Evolutionary conservation across 345 rosid genomes (phyloP), one percentile per base, ranked within the genome.

Genomic region (Dimocarpus longan): DNA sequence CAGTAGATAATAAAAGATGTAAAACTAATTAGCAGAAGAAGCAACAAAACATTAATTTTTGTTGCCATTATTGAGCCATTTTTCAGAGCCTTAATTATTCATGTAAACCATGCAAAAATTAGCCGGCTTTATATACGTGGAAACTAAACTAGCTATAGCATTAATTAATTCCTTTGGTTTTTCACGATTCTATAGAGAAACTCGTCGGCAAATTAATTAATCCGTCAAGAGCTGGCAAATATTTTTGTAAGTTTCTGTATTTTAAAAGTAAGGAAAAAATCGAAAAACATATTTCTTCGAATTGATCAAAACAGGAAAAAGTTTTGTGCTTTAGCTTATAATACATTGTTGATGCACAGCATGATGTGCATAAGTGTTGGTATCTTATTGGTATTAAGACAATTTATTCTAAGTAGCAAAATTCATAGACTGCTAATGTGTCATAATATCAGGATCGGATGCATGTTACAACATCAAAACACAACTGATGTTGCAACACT

Each of bases 181-280:
- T 16, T 71, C 75, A 32, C 13, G 18, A 21, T 10, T 40, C 44
- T 26, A 52, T 32, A 8, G 63, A 4, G 64, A 32, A 52, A 15
- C 46, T 28, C 46, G 46, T 26, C 75, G 19, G 46, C 74, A 22
- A 26, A 50, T 19, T 46, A 6, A 46, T 46, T 46, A 46, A 37
- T 32, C 75, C 75, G 10, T 54, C 63, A n/a, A 42, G 8, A 42
- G 71, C 71, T 32, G 52, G 71, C 71, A 11, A 19, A 19, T 68
- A 19, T n/a, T 8, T 42, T 32, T 39, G 46, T 39, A 15, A 32
- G 10, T 67, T 67, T 37, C 3, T 67, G 9, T 59, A 59, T 19
- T 52, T 48, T 19, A 57, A 57, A 57, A 19, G 22, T 6, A 6
- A 46, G 22, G 0, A 18, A 57, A 57, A 56, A 18, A 6, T 18